A percentile compares a stretch with the other conserved stretches of the same genome.
These are phyloP conservation scores for Xylaria multiplex DNA, from an alignment of 2,329 filamentous ascomycete genomes.

Conservation along the genomic window DNA sequence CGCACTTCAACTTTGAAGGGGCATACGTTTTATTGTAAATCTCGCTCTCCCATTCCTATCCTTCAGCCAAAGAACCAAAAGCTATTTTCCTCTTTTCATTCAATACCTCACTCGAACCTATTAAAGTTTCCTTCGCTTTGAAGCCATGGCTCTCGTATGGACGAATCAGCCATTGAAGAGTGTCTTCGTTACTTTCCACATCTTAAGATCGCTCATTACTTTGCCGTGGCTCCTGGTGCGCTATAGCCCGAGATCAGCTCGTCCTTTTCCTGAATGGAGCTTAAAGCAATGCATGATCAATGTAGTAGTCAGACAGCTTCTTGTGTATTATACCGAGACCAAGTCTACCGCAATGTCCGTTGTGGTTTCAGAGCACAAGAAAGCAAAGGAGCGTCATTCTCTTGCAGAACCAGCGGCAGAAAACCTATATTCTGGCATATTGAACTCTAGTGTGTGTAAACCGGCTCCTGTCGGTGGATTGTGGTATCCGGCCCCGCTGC, in stretches of 20 bases:
- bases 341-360: conserved; percentile 10
- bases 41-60: too few species aligned
- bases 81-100: too few species aligned
- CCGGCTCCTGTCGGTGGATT: conserved; percentile 35
- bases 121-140: too few species aligned
- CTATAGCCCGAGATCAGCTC: conserved; percentile 20
- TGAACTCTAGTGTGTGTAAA: not conserved
- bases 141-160: conserved; percentile 30
- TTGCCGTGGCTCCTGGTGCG: conserved; percentile 26
- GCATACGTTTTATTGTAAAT: too few species aligned
- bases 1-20: too few species aligned
- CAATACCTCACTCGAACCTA: too few species aligned
- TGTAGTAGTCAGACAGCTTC: conserved; percentile 2
- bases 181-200: conserved; percentile 24
- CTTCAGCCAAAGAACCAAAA: too few species aligned
- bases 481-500: conserved; percentile 36
- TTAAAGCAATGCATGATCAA: conserved; percentile 24
- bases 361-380: conserved; percentile 23
- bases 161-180: conserved; percentile 35
- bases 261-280: conserved; percentile 33
- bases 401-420: conserved; percentile 16
- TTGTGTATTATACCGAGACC: conserved; percentile 16
- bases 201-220: conserved; percentile 1
- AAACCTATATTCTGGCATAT: conserved; percentile 13
- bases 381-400: conserved; percentile 23